Evolutionary conservation across 1,284 basidiomycete genomes (phyloP).

Genomic region (Salmacisia buchloeana): DNA sequence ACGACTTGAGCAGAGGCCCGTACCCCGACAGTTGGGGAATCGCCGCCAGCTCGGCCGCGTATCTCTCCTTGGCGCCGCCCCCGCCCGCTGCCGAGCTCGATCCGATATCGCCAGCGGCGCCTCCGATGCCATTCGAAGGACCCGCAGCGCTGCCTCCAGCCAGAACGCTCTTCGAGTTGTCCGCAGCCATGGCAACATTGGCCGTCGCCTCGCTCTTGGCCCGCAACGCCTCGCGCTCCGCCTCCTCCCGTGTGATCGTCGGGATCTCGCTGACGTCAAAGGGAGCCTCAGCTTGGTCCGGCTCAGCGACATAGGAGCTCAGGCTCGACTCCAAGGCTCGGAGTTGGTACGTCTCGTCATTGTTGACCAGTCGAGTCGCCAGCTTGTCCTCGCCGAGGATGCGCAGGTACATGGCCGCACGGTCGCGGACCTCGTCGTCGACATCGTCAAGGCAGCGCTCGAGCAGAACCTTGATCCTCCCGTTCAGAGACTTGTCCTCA

Average conservation of each 20-base stretch:
- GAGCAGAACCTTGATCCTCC: conserved; percentile 68
- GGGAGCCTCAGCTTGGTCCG: conserved; percentile 22
- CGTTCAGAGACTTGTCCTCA: conserved; percentile 69
- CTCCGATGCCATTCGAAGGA: conserved; percentile 13
- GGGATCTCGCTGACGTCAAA: conserved; percentile 43
- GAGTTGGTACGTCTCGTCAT: conserved; percentile 67
- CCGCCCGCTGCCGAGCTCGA: conserved; percentile 46
- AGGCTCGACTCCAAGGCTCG: conserved; percentile 39
- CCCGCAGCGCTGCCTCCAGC: conserved; percentile 11
- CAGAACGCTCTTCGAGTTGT: conserved; percentile 28
- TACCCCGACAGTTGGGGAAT: conserved; percentile 82
- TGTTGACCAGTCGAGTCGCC: conserved; percentile 72
- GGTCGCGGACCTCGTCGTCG: conserved; percentile 97
- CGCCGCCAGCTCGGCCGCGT: conserved; percentile 75
- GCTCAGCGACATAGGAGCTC: conserved; percentile 36
- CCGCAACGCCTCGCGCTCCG: conserved; percentile 36
- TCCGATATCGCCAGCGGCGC: conserved; percentile 22
- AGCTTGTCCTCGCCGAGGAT: conserved; percentile 72
- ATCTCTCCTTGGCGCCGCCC: conserved; percentile 56
- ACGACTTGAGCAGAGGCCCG: conserved; percentile 82
- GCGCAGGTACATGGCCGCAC: conserved; percentile 80
- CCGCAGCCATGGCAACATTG: conserved; percentile 44
- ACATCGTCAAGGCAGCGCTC: conserved; percentile 90
- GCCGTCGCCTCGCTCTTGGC: conserved; percentile 42
- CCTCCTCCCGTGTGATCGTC: conserved; percentile 37